Percentiles rank a stretch among this genome's conserved stretches.
Conservation (phyloP, 441 rosid species). For the Gossypium laxum region DNA sequence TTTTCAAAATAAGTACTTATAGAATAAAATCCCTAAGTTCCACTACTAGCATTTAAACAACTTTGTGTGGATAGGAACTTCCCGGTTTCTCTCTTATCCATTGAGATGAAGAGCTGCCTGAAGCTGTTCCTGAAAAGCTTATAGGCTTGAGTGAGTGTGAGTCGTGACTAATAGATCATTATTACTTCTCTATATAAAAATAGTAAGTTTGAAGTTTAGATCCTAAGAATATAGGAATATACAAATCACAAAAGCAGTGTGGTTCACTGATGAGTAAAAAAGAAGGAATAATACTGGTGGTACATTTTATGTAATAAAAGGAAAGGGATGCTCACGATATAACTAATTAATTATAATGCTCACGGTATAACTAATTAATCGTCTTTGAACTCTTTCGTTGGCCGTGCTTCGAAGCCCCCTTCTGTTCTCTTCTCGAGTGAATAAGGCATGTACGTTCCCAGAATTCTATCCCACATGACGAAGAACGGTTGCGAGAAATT, state of each 20-base stretch:
- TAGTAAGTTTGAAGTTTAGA: background rate
- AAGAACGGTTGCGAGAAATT: slow-evolving; percentile 95
- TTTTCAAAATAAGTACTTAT: no score
- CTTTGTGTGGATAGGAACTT: no score
- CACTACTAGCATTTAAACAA: no score
- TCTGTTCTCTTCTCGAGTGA: slow-evolving; percentile 57
- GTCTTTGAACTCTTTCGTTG: slow-evolving; percentile 49
- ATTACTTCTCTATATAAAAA: background rate
- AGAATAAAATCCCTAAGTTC: no score
- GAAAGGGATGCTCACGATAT: background rate
- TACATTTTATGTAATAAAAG: background rate
- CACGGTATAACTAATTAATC: slow-evolving; percentile 20
- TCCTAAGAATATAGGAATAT: background rate
- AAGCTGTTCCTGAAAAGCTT: background rate
- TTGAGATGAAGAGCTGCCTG: no score
- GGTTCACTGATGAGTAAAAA: background rate
- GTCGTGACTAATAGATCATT: background rate
- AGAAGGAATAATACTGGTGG: background rate
- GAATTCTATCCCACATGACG: slow-evolving; percentile 76
- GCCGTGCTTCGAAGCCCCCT: slow-evolving; percentile 71
- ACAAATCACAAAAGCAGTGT: background rate
- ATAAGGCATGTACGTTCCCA: slow-evolving; percentile 88
- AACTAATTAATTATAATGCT: slow-evolving; percentile 19
- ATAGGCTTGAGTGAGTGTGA: background rate
- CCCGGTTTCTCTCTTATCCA: no score